Percentiles rank a stretch among this genome's conserved stretches.
These are phyloP conservation scores for Pseudocercospora pini-densiflorae DNA, from an alignment of 2,329 filamentous ascomycete species.

Conservation along the genomic window DNA sequence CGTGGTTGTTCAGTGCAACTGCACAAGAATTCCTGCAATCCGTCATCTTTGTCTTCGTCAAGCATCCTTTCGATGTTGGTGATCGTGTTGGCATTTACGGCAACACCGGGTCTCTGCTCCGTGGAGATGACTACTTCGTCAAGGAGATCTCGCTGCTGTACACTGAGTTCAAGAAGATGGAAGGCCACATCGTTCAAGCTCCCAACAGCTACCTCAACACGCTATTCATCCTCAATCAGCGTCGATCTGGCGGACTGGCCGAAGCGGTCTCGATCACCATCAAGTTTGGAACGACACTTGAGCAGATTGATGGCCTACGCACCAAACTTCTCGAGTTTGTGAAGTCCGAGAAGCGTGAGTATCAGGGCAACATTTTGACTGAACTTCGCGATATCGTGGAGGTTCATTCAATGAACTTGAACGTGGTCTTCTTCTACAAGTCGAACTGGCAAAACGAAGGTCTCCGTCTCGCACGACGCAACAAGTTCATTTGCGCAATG, in stretches of 20 bases:
- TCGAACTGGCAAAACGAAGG: conserved; percentile 96
- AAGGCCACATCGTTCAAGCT: conserved; percentile 93
- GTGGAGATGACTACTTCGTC: conserved; percentile 93
- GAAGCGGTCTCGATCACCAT: conserved; percentile 84
- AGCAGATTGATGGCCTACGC: conserved; percentile 83
- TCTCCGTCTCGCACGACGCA: conserved; percentile 84
- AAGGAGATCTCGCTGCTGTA: conserved; percentile 92
- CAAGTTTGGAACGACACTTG: conserved; percentile 83
- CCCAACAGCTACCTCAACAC: conserved; percentile 89
- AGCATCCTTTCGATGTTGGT: conserved; percentile 95
- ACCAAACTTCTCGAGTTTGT: conserved; percentile 83
- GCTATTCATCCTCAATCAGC: conserved; percentile 93
- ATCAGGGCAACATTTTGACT: conserved; percentile 82
- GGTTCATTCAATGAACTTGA: conserved; percentile 83
- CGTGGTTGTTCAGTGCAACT: conserved; percentile 90
- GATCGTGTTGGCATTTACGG: conserved; percentile 92
- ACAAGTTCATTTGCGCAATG: conserved; percentile 91
- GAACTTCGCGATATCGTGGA: conserved; percentile 80
- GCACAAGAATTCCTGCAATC: conserved; percentile 95
- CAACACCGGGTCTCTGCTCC: conserved; percentile 76
- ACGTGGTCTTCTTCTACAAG: conserved; percentile 97
- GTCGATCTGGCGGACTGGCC: conserved; percentile 83
- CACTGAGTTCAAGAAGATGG: conserved; percentile 99
- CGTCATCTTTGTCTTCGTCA: conserved; percentile 93
- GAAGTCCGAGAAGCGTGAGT: conserved; percentile 83